phyloP scores from a whole-genome alignment of 169 alveolate genomes.

The Plasmodium vinckei region DNA sequence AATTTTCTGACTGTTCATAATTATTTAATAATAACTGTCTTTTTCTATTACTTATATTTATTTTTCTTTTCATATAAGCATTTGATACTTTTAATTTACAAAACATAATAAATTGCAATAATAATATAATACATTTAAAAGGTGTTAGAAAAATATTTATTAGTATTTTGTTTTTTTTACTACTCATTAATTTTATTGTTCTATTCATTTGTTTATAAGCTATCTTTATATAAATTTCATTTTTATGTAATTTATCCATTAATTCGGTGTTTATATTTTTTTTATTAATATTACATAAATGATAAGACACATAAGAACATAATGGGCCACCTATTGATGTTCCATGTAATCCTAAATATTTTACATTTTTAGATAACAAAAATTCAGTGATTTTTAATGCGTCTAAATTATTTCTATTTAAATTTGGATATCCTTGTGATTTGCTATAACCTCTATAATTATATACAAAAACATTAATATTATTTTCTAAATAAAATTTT shows the following conservation, averaged over 20 bases:
- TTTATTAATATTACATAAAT: slow-evolving; percentile 51
- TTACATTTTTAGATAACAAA: slow-evolving; percentile 58
- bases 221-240: slow-evolving; percentile 30
- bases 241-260: slow-evolving; percentile 45
- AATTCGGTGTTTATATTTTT: slow-evolving; percentile 8
- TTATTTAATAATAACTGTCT: neutral
- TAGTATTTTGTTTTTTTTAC: slow-evolving; percentile 42
- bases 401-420: slow-evolving; percentile 58
- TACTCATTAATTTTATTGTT: slow-evolving; percentile 21
- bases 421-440: slow-evolving; percentile 59
- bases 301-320: slow-evolving; percentile 69
- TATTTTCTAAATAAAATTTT: slow-evolving; percentile 55
- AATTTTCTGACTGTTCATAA: neutral
- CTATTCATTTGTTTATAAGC: slow-evolving; percentile 45
- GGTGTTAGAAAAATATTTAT: slow-evolving; percentile 26
- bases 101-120: slow-evolving; percentile 40
- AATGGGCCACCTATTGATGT: slow-evolving; percentile 75
- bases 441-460: slow-evolving; percentile 70
- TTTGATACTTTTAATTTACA: slow-evolving; percentile 36
- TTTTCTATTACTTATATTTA: neutral
- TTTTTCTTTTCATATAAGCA: slow-evolving; percentile 20
- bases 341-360: slow-evolving; percentile 76
- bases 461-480: slow-evolving; percentile 63
- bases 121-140: slow-evolving; percentile 19
- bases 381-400: slow-evolving; percentile 65